Percentiles rank a stretch among this genome's conserved stretches.
Evolutionary conservation across 345 rosid species (phyloP).

Genomic region (Lepidium sativum): DNA sequence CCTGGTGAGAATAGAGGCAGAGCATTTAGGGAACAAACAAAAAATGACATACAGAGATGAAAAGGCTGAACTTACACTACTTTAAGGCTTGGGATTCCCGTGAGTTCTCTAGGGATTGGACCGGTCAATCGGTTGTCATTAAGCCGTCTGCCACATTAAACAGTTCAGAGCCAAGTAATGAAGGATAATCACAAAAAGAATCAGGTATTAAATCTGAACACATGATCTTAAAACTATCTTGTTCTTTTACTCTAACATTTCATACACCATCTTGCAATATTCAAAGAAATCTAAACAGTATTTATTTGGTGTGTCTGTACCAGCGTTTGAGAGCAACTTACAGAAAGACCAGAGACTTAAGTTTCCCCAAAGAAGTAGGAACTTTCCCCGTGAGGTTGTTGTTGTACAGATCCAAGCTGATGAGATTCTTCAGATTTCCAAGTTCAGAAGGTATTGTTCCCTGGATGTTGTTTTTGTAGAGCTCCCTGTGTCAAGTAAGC

Average conservation of each 20-base stretch:
- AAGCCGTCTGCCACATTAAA: conserved; percentile 45
- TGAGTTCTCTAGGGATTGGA: conserved; percentile 46
- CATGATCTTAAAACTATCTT: not conserved
- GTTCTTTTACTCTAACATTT: not conserved
- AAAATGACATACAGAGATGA: not conserved
- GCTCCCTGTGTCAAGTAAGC: conserved; percentile 50
- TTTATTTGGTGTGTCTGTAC: not conserved
- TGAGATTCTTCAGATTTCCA: conserved; percentile 76
- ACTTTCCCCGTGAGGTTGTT: conserved; percentile 80
- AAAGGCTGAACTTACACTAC: conserved; percentile 26
- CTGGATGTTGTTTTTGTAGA: conserved; percentile 80
- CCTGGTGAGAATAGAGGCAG: not conserved
- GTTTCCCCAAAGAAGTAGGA: conserved; percentile 67
- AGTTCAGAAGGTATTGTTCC: conserved; percentile 79
- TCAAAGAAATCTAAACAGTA: not conserved
- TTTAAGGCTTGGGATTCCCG: conserved; percentile 25
- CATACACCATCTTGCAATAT: not conserved
- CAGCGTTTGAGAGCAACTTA: conserved; percentile 33
- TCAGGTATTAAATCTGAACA: not conserved
- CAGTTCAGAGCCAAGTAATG: not conserved
- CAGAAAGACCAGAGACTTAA: conserved; percentile 89
- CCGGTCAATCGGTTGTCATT: conserved; percentile 82
- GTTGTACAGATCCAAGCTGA: conserved; percentile 93
- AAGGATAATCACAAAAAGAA: not conserved
- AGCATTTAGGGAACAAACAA: not conserved